Percentiles rank a stretch among this genome's conserved stretches.
phyloP scores from a whole-genome alignment of 805 yeast genomes.

The Metschnikowia noctiluminum region DNA sequence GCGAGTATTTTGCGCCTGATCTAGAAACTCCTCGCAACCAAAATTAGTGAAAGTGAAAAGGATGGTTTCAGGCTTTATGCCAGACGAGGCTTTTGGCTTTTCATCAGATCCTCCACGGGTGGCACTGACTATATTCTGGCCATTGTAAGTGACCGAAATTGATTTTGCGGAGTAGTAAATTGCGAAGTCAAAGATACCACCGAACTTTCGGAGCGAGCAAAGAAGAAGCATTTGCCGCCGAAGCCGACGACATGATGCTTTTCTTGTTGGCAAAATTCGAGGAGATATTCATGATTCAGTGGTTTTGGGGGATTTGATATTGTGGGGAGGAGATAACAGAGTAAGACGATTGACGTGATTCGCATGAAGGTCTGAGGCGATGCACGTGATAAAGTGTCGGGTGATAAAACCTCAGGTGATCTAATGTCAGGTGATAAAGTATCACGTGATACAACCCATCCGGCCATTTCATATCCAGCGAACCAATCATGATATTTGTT shows the following conservation, averaged over 20 bases:
- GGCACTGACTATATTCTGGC: not conserved
- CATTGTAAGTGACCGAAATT: slow-evolving; percentile 1
- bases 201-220: slow-evolving; percentile 6
- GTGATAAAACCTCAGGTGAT: no score
- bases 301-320: not conserved
- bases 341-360: no score
- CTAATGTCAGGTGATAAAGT: no score
- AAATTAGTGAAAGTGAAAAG: not conserved
- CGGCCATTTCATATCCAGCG: no score
- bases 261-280: not conserved
- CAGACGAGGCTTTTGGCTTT: no score
- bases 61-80: no score
- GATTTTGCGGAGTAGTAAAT: slow-evolving; percentile 10
- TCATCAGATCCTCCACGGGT: not conserved
- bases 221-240: not conserved
- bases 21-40: slow-evolving; percentile 2
- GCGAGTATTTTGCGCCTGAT: slow-evolving; percentile 1
- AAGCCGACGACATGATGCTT: not conserved
- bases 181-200: slow-evolving; percentile 33
- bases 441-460: no score
- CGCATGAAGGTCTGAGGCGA: no score
- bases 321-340: not conserved
- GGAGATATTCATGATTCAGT: not conserved
- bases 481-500: no score
- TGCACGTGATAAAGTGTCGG: no score